These are phyloP conservation scores for Rhododendron mucronatum DNA, from an alignment of 148 eudicot species.

Conservation along the genomic window DNA sequence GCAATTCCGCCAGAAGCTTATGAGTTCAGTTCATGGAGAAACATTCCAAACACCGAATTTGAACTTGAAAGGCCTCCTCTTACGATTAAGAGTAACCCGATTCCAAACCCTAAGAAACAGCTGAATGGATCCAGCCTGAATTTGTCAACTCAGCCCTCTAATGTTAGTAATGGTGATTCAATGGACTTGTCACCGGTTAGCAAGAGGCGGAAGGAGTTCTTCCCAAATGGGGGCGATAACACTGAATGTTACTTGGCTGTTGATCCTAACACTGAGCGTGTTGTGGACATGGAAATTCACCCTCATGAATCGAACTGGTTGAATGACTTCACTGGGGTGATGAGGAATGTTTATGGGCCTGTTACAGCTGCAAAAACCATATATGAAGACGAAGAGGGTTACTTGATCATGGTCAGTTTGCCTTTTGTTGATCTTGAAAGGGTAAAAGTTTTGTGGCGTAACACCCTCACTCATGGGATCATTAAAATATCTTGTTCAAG, in stretches of 20 bases:
- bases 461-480: slow-evolving; percentile 46
- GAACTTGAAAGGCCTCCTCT: slow-evolving; percentile 35
- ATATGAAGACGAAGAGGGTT: slow-evolving; percentile 49
- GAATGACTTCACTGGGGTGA: slow-evolving; percentile 42
- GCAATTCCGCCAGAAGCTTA: slow-evolving; percentile 41
- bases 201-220: slow-evolving; percentile 46
- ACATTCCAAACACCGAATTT: slow-evolving; percentile 36
- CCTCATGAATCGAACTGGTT: slow-evolving; percentile 40
- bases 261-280: slow-evolving; percentile 21
- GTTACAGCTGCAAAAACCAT: slow-evolving; percentile 53
- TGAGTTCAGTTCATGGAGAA: slow-evolving; percentile 48
- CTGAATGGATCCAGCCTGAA: slow-evolving; percentile 47
- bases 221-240: slow-evolving; percentile 28
- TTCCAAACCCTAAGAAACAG: slow-evolving; percentile 33
- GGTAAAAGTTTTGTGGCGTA: slow-evolving; percentile 60
- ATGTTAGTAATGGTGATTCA: slow-evolving; percentile 32
- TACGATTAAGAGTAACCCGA: slow-evolving; percentile 15
- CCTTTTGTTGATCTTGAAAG: slow-evolving; percentile 49
- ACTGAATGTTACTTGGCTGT: slow-evolving; percentile 32
- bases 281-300: slow-evolving; percentile 29
- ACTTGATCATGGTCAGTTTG: slow-evolving; percentile 42
- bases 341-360: slow-evolving; percentile 46
- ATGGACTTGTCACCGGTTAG: slow-evolving; percentile 37
- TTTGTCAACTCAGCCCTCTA: slow-evolving; percentile 35
- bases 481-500: slow-evolving; percentile 49